Evolutionary conservation across 2,329 filamentous ascomycete species (phyloP), one percentile per base, ranked within the genome.

Genomic region (Ophiostoma pallidulum): DNA sequence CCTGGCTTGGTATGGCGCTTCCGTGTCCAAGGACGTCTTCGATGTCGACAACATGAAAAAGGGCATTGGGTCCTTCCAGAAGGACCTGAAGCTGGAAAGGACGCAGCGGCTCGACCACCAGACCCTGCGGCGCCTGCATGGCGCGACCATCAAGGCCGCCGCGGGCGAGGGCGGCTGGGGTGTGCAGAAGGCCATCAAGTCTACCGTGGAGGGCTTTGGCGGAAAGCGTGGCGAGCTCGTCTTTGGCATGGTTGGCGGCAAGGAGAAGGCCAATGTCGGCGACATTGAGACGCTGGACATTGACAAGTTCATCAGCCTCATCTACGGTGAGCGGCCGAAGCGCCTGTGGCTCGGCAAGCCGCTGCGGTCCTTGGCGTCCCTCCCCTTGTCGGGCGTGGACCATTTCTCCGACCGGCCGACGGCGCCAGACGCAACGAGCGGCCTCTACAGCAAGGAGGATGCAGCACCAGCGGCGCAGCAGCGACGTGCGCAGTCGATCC

Each of bases 301-400:
- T 46, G 89, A 94, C 56, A 80, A 74, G 39, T 94, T 97, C 55
- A 75, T 87, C 41, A 80, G 80, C 50, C 71, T 94, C 22, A 78
- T 84, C 1, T 83, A 82, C 52, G 91, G 92, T 29, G 86, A 92
- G 61, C 78, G 86, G 48, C 75, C 86, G 14, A 95, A 94, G 63
- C 97, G 90, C 88, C 73, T 98, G 2, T 98, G 92, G 92, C 76
- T 86, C 52, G 92, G 91, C 14, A 97, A 95, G 62, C 77, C 86
- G 32, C 80, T 83, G 51, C 88, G 91, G 59, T 75, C 68, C 3
- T 62, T 63, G 2, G 58, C 64, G 2, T 70, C 36, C 4, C 4
- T 36, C 40, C 28, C 45, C n/a, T n/a, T n/a, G 7, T 7, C 41
- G 3, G 31, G 16, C 4, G 18, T 42, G 6, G 48, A 50, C 31